Evolutionary conservation across 306 rosid species (phyloP), one percentile per base, ranked within the genome.

Genomic region (Trifolium repens): DNA sequence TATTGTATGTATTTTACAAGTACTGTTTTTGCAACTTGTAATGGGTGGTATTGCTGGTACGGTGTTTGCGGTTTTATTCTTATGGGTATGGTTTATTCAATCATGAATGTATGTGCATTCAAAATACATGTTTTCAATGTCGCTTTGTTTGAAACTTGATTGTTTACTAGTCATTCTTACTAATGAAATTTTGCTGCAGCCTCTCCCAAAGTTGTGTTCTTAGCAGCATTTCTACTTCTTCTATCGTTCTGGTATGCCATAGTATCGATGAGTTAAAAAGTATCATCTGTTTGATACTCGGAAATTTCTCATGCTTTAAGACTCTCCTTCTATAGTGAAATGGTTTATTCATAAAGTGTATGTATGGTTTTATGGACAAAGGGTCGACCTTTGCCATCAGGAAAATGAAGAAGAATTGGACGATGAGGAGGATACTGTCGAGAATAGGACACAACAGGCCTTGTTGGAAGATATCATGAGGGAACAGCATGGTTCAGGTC

Each of bases 301-400:
- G 24, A 14, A 42, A 55, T 2, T 54, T 2, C 67, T 3, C 9
- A 9, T 27, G 43, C 12, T 27, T 52, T 66, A 65, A 35, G 63
- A 13, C 60, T 60, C 24, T 37, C 58, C 32, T 35, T 76, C 58
- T n/a, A 61, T 14, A 19, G 30, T 67, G 34, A 13, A 69, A 37
- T 19, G 67, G 5, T n/a, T 81, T 65, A 87, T 70, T 81, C 62
- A 66, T 82, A 72, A 76, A 79, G 74, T 53, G 59, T 78, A 54
- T 52, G 65, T 30, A 73, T 77, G 76, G 74, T 72, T 73, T 35
- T 77, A 53, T 78, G 78, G 81, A 55, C 70, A 71, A 88, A 90
- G 96, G 96, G 85, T 88, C 46, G 96, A 88, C 88, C 91, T 88
- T 66, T 86, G 88, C 92, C 96, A 90, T 88, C 92, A 90, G 85